Percentiles rank a stretch among this genome's conserved stretches.
Evolutionary conservation across 2,329 filamentous ascomycete species (phyloP).

Genomic region (Alternaria triticina): DNA sequence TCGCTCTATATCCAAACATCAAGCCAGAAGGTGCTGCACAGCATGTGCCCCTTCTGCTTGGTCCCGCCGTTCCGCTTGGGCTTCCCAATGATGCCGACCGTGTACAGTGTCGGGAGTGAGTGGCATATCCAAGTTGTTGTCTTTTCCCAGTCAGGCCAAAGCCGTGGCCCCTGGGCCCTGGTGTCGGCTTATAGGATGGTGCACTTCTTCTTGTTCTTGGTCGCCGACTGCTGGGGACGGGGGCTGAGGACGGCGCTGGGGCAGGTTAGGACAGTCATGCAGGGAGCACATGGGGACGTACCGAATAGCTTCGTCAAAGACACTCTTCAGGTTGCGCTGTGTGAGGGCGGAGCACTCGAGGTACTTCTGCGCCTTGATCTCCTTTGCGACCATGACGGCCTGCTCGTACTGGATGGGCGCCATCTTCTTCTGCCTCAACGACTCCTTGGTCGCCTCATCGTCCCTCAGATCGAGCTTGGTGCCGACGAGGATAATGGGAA

Average conservation of each 20-base stretch:
- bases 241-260: slow-evolving; percentile 51
- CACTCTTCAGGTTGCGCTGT: slow-evolving; percentile 95
- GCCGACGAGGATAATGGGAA: slow-evolving; percentile 95
- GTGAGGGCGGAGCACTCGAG: slow-evolving; percentile 97
- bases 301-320: slow-evolving; percentile 99
- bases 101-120: slow-evolving; percentile 6
- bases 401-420: slow-evolving; percentile 96
- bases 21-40: slow-evolving; percentile 26
- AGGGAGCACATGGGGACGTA: slow-evolving; percentile 55
- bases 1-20: slow-evolving; percentile 23
- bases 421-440: slow-evolving; percentile 90
- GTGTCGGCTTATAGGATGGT: slow-evolving; percentile 32
- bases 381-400: slow-evolving; percentile 85
- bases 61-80: background rate
- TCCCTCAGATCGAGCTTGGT: slow-evolving; percentile 97
- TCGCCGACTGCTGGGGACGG: slow-evolving; percentile 37
- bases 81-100: slow-evolving; percentile 4
- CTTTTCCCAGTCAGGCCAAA: slow-evolving; percentile 32
- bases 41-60: slow-evolving; percentile 14
- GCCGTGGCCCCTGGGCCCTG: background rate
- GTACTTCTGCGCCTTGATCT: slow-evolving; percentile 96
- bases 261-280: slow-evolving; percentile 21
- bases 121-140: slow-evolving; percentile 30
- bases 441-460: slow-evolving; percentile 80
- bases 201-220: slow-evolving; percentile 39